phyloP scores from a whole-genome alignment of 768 basidiomycete species.

The Suillus paluster region DNA sequence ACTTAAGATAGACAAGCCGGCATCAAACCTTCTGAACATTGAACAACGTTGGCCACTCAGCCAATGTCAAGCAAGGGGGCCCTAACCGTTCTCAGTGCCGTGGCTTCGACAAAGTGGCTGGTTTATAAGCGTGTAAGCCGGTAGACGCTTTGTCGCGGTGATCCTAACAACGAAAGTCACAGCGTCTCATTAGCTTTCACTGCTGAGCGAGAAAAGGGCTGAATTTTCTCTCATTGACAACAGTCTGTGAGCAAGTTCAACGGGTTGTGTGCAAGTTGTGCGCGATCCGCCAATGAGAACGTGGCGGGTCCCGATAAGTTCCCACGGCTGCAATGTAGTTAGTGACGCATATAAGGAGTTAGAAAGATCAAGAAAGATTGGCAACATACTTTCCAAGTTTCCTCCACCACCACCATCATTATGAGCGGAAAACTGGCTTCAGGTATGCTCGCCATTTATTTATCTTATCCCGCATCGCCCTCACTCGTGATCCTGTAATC shows the following conservation, averaged over 20 bases:
- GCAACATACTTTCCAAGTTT: slow-evolving; percentile 9
- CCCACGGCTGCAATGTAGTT: slow-evolving; percentile 23
- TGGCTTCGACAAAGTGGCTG: slow-evolving; percentile 1
- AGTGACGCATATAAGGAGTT: slow-evolving; percentile 19
- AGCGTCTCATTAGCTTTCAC: slow-evolving; percentile 3
- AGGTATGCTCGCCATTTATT: slow-evolving; percentile 37
- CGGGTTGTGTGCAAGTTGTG: slow-evolving; percentile 10
- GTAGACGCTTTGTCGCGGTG: slow-evolving; percentile 14
- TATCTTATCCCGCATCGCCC: not conserved
- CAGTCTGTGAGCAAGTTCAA: slow-evolving; percentile 13
- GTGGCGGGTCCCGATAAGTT: slow-evolving; percentile 12
- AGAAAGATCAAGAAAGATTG: slow-evolving; percentile 7
- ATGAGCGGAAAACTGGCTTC: slow-evolving; percentile 73
- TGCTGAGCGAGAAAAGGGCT: slow-evolving; percentile 9
- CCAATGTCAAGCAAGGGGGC: too few relatives aligned
- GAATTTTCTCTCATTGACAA: slow-evolving; percentile 25
- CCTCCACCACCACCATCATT: slow-evolving; percentile 15
- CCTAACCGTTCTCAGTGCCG: slow-evolving; percentile 1
- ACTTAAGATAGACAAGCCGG: not conserved
- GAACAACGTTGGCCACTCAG: not conserved
- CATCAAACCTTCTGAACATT: not conserved
- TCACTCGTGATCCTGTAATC: slow-evolving; percentile 13
- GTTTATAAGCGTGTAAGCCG: slow-evolving; percentile 15
- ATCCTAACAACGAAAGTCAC: slow-evolving; percentile 11
- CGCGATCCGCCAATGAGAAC: slow-evolving; percentile 11